Base-by-base conservation (phyloP, 129 eudicot species). In the Solidago caesia region DNA sequence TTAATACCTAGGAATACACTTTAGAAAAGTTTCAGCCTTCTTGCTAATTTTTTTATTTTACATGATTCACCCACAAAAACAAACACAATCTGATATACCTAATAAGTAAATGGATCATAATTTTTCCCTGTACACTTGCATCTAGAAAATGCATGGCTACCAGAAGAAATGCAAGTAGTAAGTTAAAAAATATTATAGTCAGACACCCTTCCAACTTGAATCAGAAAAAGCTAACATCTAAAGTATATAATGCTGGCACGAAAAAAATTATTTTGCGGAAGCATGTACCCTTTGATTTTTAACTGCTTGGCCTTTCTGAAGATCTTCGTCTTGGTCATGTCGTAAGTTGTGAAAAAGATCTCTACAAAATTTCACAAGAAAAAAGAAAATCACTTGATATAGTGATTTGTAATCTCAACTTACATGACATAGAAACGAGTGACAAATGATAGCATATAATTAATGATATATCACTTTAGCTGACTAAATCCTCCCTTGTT, bases 241-340 rank as follows among this genome's bases (percentile, higher is more conserved):
- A 71, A 10, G 56, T n/a, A 39, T n/a, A 8, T 2, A 13, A 67
- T 16, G 16, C 44, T 26, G 7, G 58, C 41, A 57, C 3, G 15
- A 49, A 77, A 49, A 51, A 5, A 26, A 7, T 6, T 5, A 29
- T 9, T 8, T 51, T 63, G 33, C 63, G 62, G 15, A 57, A 80
- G 53, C 25, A 46, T 59, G 39, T 83, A 90, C 99, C 97, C 81
- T 76, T 77, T 94, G 99, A 71, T 81, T 91, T 86, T 88, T 94
- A 15, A 94, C 92, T 6, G 97, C 91, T 83, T 85, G 86, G 45
- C 97, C 99, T 79, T 88, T 91, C 7, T 83, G 85, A 82, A 91
- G 69, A 85, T 94, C 99, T 64, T 94, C 96, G 58, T 87, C 96
- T 78, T 85, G 90, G 52, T 87, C 85, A 11, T 72, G 87, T 82